Base-by-base conservation (phyloP, 371 early-diverging fungal genomes). In the Mucor lusitanicus region DNA sequence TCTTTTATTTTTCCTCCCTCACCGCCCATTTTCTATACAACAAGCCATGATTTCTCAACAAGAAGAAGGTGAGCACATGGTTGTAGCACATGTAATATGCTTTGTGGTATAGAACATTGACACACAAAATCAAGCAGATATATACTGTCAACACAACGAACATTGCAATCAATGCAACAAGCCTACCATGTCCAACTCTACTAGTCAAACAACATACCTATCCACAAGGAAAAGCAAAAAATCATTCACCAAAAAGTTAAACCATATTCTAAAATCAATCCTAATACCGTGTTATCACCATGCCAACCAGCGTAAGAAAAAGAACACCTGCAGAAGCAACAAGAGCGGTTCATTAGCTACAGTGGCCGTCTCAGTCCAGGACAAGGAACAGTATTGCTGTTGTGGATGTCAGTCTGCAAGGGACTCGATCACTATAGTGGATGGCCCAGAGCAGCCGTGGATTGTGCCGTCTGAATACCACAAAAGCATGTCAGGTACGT, bases 401-500 rank as follows among this genome's bases (percentile, higher is more conserved):
- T 25, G 25, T 50, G 50, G 25, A 2, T 23, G 50, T 50, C 50
- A 21, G 21, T 50, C 50, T 25, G 23, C 50, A 21, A 50, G 50
- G 25, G 63, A 63, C 13, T 63, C 63, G 5, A 15, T 63, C 13
- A 63, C 63, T 4, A 50, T 63, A 25, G 27, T 54, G 0, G 54
- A 63, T 27, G 19, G 50, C 2, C 50, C 50, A 50, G 37, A 37
- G 5, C 58, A 59, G 28, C 64, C 56, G 40, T 63, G 64, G 64
- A 63, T 63, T 13, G 64, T 63, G 21, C 64, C 64, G 40, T 42
- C 64, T 6, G 40, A 56, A 42, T 63, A 63, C 32, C 64, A 63
- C 28, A 54, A 55, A 13, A 54, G 32, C 21, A 63, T 59, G 21
- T 59, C 50, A 50, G 50, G 50, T 50, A 50, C 25, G 50, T 19